Base-by-base conservation (phyloP, 2,329 filamentous ascomycete genomes). In the Aureobasidium mangrovei region DNA sequence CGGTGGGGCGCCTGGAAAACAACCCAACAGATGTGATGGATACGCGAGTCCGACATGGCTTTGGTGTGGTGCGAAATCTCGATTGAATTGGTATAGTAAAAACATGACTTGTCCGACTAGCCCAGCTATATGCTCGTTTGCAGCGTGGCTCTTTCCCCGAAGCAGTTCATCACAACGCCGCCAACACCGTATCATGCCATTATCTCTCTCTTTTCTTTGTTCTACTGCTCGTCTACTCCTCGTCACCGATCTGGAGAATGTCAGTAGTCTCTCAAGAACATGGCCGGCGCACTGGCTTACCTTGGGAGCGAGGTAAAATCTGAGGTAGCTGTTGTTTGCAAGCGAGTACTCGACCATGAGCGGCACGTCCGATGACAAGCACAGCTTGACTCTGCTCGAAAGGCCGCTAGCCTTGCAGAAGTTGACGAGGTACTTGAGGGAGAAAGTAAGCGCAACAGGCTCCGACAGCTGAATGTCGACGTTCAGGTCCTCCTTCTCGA, bases 241-340 rank as follows among this genome's bases (percentile, higher is more conserved):
- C 81, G 62, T 84, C 81, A 61, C 81, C 85, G 66, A 89, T 89
- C 85, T 89, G 62, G 41, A n/a, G 31, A 18, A 10, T 31, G 59
- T 77, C 66, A 78, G 73, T 18, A 32, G 26, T 18, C 33, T 18
- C 2, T 27, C 18, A 5, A 2, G 4, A 3, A 28, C n/a, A 18
- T 18, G 9, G 9, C 28, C 6, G 3, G 36, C 43, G 40, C 67
- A 9, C 31, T 6, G 32, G 1, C 80, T 57, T 74, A 93, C 93
- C 90, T 98, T 98, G 61, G 93, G 93, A 61, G 93, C 93, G 64
- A 98, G 83, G 75, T 97, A 98, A 82, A 97, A 98, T 67, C 91
- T 83, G 73, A 98, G 74, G 72, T 93, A 93, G 72, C 88, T 93
- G 76, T 83, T 89, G 61, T 87, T 86, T 53, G 79, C 78, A 58